phyloP scores from a whole-genome alignment of 2,329 filamentous ascomycete species.

The Apiospora phragmitis region DNA sequence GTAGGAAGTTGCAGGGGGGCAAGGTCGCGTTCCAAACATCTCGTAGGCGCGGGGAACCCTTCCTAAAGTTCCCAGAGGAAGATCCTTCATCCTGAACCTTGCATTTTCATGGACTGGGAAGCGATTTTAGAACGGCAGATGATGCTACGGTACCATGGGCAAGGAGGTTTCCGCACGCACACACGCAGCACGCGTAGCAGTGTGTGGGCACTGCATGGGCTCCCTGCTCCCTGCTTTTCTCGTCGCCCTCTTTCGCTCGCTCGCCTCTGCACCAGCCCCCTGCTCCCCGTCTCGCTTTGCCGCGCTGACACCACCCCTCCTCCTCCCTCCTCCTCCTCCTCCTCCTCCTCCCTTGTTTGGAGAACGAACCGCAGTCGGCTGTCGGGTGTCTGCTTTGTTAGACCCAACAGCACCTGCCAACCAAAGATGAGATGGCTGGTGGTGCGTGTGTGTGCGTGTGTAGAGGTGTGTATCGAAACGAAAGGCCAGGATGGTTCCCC shows the following conservation, averaged over 20 bases:
- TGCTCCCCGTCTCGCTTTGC: neutral
- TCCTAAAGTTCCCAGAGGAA: constrained; percentile 4
- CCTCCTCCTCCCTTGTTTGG: neutral
- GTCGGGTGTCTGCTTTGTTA: constrained; percentile 6
- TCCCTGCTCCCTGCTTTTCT: neutral
- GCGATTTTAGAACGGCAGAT: neutral
- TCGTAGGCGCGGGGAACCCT: constrained; percentile 7
- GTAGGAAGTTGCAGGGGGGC: neutral
- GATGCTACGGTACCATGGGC: constrained; percentile 1
- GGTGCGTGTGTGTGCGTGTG: neutral
- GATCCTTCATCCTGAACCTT: constrained; percentile 5
- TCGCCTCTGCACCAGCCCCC: constrained; percentile 2
- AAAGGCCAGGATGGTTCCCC: neutral
- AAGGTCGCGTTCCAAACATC: constrained; percentile 1
- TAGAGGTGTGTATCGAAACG: neutral
- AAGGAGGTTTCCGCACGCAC: constrained; percentile 2
- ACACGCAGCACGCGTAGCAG: neutral
- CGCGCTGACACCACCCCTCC: neutral
- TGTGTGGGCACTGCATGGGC: constrained; percentile 1
- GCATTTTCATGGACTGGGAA: neutral
- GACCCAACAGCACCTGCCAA: neutral
- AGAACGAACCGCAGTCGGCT: constrained; percentile 6
- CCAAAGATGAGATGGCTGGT: neutral
- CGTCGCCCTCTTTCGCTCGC: neutral
- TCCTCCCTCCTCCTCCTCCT: neutral